A percentile compares a stretch with the other conserved stretches of the same genome.
These are phyloP conservation scores for Panicum hallii DNA, from an alignment of 202 grass and related monocot genomes.

Conservation along the genomic window DNA sequence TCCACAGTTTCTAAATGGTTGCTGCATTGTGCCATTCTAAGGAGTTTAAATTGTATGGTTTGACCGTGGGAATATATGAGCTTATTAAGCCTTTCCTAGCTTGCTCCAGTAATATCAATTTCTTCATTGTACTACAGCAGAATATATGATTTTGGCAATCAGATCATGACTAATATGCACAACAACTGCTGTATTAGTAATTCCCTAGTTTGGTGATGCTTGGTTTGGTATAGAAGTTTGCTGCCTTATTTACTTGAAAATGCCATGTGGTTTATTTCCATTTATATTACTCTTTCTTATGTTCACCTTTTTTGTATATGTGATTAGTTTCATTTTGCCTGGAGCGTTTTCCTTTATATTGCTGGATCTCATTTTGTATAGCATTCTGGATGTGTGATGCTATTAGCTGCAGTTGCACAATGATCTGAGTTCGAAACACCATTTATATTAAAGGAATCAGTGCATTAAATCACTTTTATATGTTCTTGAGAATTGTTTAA, in stretches of 20 bases:
- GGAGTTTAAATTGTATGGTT: slow-evolving; percentile 8
- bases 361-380: background rate
- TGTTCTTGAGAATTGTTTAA: background rate
- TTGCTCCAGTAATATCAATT: slow-evolving; percentile 14
- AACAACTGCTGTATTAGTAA: background rate
- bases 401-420: slow-evolving; percentile 6
- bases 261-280: slow-evolving; percentile 15
- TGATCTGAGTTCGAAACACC: background rate
- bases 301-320: background rate
- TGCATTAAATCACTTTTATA: background rate
- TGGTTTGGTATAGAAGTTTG: slow-evolving; percentile 19
- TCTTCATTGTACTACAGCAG: background rate
- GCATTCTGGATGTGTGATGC: slow-evolving; percentile 10
- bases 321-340: background rate
- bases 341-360: slow-evolving; percentile 16
- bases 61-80: slow-evolving; percentile 20
- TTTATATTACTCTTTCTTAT: background rate
- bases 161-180: background rate
- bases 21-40: slow-evolving; percentile 5
- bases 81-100: background rate
- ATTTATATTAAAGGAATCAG: slow-evolving; percentile 12
- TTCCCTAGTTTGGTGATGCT: slow-evolving; percentile 7
- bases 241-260: background rate
- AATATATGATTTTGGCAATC: slow-evolving; percentile 8
- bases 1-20: slow-evolving; percentile 21